A percentile compares a stretch with the other conserved stretches of the same genome.
phyloP scores from a whole-genome alignment of 805 yeast genomes.

The Pichia nakasei region DNA sequence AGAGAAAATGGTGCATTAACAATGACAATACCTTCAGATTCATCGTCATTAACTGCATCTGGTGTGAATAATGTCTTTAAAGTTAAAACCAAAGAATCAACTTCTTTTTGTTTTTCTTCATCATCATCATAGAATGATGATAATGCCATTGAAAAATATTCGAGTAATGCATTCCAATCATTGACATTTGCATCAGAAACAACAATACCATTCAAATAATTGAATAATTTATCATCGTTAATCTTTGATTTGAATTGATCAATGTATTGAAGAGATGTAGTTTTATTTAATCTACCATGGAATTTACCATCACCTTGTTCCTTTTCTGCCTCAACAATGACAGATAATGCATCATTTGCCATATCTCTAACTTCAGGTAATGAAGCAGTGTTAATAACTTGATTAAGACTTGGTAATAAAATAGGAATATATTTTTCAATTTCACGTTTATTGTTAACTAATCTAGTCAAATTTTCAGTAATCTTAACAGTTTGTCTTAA shows the following conservation, averaged over 20 bases:
- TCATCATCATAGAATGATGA: slow-evolving; percentile 29
- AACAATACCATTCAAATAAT: slow-evolving; percentile 45
- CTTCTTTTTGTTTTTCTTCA: slow-evolving; percentile 28
- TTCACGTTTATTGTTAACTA: slow-evolving; percentile 89
- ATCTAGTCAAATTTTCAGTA: slow-evolving; percentile 88
- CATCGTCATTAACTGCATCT: slow-evolving; percentile 46
- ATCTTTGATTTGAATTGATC: slow-evolving; percentile 21
- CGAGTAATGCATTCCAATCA: slow-evolving; percentile 56
- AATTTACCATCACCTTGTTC: slow-evolving; percentile 62
- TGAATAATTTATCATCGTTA: slow-evolving; percentile 31
- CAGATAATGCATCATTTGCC: slow-evolving; percentile 78
- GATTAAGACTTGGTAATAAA: slow-evolving; percentile 84
- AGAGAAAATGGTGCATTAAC: slow-evolving; percentile 92
- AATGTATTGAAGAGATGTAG: slow-evolving; percentile 42
- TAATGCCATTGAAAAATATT: slow-evolving; percentile 38
- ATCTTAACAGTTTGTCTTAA: slow-evolving; percentile 94
- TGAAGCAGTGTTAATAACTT: slow-evolving; percentile 82
- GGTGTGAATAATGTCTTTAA: slow-evolving; percentile 49
- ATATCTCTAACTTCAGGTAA: slow-evolving; percentile 93
- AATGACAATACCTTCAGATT: slow-evolving; percentile 79
- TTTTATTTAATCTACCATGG: slow-evolving; percentile 61
- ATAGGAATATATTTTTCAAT: slow-evolving; percentile 81
- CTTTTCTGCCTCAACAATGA: slow-evolving; percentile 71
- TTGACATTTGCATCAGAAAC: slow-evolving; percentile 63
- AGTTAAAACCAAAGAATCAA: slow-evolving; percentile 36